Conservation (phyloP, 345 rosid species). For the Aquilaria yunnanensis region DNA sequence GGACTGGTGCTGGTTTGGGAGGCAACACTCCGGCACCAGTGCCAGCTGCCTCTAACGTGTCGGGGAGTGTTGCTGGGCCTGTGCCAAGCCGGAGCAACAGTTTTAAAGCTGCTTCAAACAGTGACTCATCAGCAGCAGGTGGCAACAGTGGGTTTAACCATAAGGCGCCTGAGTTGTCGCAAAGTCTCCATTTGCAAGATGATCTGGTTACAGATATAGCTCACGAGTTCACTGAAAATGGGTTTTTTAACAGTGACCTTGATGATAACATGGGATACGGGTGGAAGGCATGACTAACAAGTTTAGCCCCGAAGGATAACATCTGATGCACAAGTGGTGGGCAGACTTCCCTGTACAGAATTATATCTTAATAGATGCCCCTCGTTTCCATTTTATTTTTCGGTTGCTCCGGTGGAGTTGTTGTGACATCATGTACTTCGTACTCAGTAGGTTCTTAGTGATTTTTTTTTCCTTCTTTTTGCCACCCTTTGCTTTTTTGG, state of each 20-base stretch:
- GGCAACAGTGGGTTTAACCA: conserved; percentile 40
- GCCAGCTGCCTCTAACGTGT: conserved; percentile 31
- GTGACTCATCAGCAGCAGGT: conserved; percentile 47
- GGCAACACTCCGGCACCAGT: conserved; percentile 28
- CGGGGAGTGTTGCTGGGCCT: conserved; percentile 34
- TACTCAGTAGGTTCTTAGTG: conserved; percentile 28
- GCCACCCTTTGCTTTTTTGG: neutral
- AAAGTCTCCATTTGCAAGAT: conserved; percentile 46
- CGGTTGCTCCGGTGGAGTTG: conserved; percentile 23
- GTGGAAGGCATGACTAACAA: conserved; percentile 58
- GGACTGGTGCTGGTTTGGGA: conserved; percentile 34
- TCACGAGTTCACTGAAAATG: conserved; percentile 51
- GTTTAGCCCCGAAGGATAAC: conserved; percentile 18
- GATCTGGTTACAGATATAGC: conserved; percentile 63
- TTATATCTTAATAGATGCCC: conserved; percentile 23
- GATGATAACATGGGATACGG: conserved; percentile 57
- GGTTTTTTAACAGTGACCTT: conserved; percentile 61
- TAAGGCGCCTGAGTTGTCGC: conserved; percentile 38
- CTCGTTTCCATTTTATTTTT: conserved; percentile 2
- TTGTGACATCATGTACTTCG: conserved; percentile 29
- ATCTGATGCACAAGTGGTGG: conserved; percentile 13
- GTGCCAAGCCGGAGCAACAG: conserved; percentile 53
- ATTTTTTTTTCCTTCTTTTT: neutral
- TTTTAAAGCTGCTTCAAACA: conserved; percentile 56
- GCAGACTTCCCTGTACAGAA: conserved; percentile 34